Conservation (phyloP, 305 asterid species). For the Solanum hybrid region DNA sequence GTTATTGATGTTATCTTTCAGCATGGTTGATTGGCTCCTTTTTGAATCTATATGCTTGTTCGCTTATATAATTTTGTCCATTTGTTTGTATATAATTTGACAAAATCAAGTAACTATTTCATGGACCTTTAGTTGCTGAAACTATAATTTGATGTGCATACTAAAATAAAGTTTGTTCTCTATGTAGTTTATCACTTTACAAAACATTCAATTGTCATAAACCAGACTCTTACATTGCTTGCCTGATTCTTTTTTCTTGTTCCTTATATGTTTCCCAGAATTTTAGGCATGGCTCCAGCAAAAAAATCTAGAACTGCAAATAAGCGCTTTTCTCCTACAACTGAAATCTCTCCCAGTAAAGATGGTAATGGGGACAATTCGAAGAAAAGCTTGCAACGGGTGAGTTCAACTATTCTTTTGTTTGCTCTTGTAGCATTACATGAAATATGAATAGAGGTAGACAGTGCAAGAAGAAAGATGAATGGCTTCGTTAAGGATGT, state of each 20-base stretch:
- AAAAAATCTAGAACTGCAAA: constrained; percentile 61
- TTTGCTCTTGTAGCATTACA: background rate
- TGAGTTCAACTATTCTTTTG: constrained; percentile 28
- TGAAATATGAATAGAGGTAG: background rate
- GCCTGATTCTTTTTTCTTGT: background rate
- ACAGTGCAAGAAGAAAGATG: background rate
- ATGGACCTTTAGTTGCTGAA: background rate
- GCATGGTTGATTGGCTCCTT: background rate
- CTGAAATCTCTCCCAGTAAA: constrained; percentile 60
- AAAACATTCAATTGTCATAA: background rate
- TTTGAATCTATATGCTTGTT: background rate
- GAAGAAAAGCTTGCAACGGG: constrained; percentile 48
- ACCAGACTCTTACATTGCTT: background rate
- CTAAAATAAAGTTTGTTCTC: background rate
- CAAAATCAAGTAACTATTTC: background rate
- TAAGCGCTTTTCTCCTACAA: constrained; percentile 33
- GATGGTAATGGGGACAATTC: constrained; percentile 37
- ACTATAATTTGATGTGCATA: background rate
- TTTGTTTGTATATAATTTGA: background rate
- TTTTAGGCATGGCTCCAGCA: constrained; percentile 52
- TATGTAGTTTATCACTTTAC: background rate
- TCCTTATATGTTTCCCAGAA: background rate
- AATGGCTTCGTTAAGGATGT: background rate
- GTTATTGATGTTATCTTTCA: background rate
- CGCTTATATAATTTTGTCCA: background rate